Evolutionary conservation across 306 rosid genomes (phyloP), one percentile per base, ranked within the genome.

Genomic region (Urtica urens): DNA sequence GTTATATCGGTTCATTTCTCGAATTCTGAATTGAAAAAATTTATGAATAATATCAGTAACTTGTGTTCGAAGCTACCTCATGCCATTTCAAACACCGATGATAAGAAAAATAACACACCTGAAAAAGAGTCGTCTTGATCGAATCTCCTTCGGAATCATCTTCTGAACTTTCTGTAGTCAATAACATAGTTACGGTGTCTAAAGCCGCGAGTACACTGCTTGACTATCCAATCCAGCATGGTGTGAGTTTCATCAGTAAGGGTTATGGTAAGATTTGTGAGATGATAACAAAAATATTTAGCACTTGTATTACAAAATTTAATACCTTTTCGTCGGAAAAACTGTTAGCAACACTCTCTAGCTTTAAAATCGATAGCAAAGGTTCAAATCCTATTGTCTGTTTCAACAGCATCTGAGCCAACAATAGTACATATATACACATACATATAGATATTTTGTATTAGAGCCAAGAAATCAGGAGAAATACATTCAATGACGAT

Each of bases 191-290:
- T n/a, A n/a, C n/a, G 58, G 92, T 87, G 65, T 82, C 96, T 60
- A 87, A 68, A 6, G 68, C 86, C 48, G 92, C 66, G 78, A 80
- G 87, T 64, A 87, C 71, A 73, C 80, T 87, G 72, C 79, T 76
- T 59, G 96, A 82, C 96, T 87, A 82, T n/a, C n/a, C n/a, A n/a
- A n/a, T n/a, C 96, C 80, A 86, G 86, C 90, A 77, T 65, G 68
- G 59, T 47, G 52, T 63, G 74, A 58, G 67, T 66, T 58, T 55
- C 69, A 47, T 23, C 58, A 68, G 53, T 57, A 58, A 46, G 77
- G 61, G 62, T 68, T 44, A 63, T 69, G 55, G 68, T 72, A 66
- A 69, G 66, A 28, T 42, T 62, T 58, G 63, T 60, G 75, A 57
- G 38, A 16, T 27, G 49, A 10, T 57, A 21, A 10, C 14, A 26